Evolutionary conservation across 176 grass and related monocot genomes (phyloP), one percentile per base, ranked within the genome.

Genomic region (Alloteropsis semialata): DNA sequence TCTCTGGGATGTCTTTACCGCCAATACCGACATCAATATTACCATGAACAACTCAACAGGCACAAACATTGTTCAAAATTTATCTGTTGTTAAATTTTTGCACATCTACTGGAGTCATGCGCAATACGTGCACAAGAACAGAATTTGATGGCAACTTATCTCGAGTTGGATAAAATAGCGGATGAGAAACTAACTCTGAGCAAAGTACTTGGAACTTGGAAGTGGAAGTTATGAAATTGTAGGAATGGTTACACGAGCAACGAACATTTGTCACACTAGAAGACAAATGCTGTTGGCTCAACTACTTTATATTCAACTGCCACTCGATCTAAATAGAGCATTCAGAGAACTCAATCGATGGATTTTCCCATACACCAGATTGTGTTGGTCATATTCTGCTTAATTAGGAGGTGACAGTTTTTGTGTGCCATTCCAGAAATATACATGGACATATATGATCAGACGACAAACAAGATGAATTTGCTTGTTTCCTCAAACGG

Each of bases 401-500:
- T 11, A 59, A 69, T 59, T 36, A 70, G 22, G 21, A 0, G 19
- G 17, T 30, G 18, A 5, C 62, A 72, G 29, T 61, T 51, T 74
- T 79, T 28, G n/a, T 21, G 33, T 24, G 2, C 2, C 42, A 79
- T 72, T 42, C 12, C 27, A 32, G 32, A 24, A 73, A 44, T 7
- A 80, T 49, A 53, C 6, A 67, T 3, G 10, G 25, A 69, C n/a
- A 58, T 58, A 56, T 25, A 36, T n/a, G 53, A 65, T 44, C 21
- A 77, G 46, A 84, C 32, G 48, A 68, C 39, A 76, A 57, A 54
- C 3, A 72, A 64, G 37, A 28, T 22, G 3, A 75, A 65, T 65
- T 27, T 86, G 22, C 33, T 80, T 60, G 22, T 55, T 80, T 72
- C n/a, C n/a, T 29, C 33, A 12, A 81, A 63, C 45, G 55, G 24